Percentiles rank a stretch among this genome's conserved stretches.
These are phyloP conservation scores for Escallonia herrerae DNA, from an alignment of 129 eudicot species.

Conservation along the genomic window DNA sequence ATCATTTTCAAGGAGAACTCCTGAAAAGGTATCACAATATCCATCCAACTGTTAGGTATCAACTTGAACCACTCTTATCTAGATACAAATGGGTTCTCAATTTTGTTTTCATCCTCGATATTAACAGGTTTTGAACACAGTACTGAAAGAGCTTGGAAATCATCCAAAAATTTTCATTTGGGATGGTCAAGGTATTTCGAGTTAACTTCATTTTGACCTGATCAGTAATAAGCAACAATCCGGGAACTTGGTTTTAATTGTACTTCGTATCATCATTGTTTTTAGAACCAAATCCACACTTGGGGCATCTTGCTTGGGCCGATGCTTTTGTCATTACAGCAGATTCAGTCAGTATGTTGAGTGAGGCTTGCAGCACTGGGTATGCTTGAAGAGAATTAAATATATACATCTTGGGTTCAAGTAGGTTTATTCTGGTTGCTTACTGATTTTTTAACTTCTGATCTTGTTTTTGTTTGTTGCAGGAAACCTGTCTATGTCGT, in stretches of 20 bases:
- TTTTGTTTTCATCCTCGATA: neutral
- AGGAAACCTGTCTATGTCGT: slow-evolving; percentile 94
- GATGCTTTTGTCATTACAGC: slow-evolving; percentile 91
- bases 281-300: slow-evolving; percentile 87
- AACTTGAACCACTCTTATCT: neutral
- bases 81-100: neutral
- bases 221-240: slow-evolving; percentile 1
- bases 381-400: slow-evolving; percentile 20
- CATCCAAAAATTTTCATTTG: slow-evolving; percentile 66
- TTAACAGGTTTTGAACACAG: slow-evolving; percentile 49
- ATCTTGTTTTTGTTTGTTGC: slow-evolving; percentile 12
- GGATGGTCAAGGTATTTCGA: slow-evolving; percentile 75
- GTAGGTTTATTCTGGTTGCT: neutral
- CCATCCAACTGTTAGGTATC: neutral
- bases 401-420: neutral
- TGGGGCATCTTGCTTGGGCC: slow-evolving; percentile 98
- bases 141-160: slow-evolving; percentile 65
- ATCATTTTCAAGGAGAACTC: slow-evolving; percentile 93
- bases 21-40: slow-evolving; percentile 51
- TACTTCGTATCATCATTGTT: slow-evolving; percentile 5
- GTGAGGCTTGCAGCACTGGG: slow-evolving; percentile 99
- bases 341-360: slow-evolving; percentile 90
- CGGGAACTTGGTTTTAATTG: neutral
- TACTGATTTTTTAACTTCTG: neutral
- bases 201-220: neutral